Conservation (phyloP, 352 stramenopile species). For the Phytophthora meadii region DNA sequence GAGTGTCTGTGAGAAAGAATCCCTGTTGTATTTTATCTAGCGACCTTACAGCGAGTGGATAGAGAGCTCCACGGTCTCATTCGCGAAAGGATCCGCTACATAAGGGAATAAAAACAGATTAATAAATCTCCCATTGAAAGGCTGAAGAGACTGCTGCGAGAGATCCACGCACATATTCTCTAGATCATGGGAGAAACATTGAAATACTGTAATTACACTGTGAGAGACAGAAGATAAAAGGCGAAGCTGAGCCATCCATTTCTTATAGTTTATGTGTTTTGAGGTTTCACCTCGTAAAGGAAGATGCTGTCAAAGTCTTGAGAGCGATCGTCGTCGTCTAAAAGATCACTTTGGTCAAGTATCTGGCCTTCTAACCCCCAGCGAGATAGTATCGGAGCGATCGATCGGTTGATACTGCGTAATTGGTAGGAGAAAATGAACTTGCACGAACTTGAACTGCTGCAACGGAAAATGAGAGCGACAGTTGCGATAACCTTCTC, state of each 20-base stretch:
- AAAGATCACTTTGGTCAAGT: constrained; percentile 45
- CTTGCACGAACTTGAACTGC: constrained; percentile 29
- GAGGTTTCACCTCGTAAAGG: constrained; percentile 56
- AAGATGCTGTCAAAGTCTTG: constrained; percentile 58
- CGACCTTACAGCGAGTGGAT: constrained; percentile 22
- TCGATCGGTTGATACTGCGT: constrained; percentile 66
- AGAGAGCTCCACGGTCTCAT: constrained; percentile 25
- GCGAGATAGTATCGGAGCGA: constrained; percentile 58
- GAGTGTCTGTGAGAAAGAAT: constrained; percentile 28
- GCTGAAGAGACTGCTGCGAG: constrained; percentile 48
- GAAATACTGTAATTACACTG: constrained; percentile 3
- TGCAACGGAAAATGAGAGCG: constrained; percentile 67
- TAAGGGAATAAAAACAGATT: constrained; percentile 19
- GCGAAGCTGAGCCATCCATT: constrained; percentile 75
- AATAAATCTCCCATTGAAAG: constrained; percentile 36
- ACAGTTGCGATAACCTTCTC: constrained; percentile 74
- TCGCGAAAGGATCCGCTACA: constrained; percentile 2
- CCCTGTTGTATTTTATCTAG: constrained; percentile 11
- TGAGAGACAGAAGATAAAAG: constrained; percentile 66
- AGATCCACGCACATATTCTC: constrained; percentile 41
- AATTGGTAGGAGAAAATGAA: constrained; percentile 77
- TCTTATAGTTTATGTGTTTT: constrained; percentile 5
- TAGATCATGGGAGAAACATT: constrained; percentile 53
- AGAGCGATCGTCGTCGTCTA: constrained; percentile 11
- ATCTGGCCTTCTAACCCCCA: constrained; percentile 50